These are phyloP conservation scores for Ganoderma leucocontextum DNA, from an alignment of 1,284 basidiomycete species.

Conservation along the genomic window DNA sequence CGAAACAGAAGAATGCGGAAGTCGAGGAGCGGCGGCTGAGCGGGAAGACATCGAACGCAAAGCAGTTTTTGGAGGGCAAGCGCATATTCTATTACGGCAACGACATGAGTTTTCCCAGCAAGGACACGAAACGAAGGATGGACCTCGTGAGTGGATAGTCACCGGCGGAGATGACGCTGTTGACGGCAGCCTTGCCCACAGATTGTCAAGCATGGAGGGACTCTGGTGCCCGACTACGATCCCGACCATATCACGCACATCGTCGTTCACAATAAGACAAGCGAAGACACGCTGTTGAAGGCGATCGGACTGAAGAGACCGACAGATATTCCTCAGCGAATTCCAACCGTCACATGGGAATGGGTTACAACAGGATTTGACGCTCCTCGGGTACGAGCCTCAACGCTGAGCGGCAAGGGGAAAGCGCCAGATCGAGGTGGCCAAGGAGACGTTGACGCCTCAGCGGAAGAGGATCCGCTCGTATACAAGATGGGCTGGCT, in stretches of 20 bases:
- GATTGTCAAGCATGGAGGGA: slow-evolving; percentile 68
- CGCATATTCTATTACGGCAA: slow-evolving; percentile 66
- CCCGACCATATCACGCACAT: slow-evolving; percentile 66
- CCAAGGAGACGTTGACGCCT: neutral
- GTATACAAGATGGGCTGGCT: slow-evolving; percentile 43
- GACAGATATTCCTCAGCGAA: slow-evolving; percentile 63
- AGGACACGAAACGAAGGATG: slow-evolving; percentile 62
- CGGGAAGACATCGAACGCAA: slow-evolving; percentile 31
- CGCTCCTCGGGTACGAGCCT: neutral
- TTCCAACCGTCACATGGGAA: slow-evolving; percentile 68
- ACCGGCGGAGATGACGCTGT: neutral
- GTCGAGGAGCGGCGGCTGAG: slow-evolving; percentile 26
- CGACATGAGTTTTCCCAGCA: slow-evolving; percentile 60
- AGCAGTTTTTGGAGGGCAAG: slow-evolving; percentile 51
- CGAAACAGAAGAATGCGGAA: slow-evolving; percentile 44
- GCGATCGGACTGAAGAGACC: slow-evolving; percentile 54
- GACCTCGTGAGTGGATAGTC: slow-evolving; percentile 54
- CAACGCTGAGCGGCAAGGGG: slow-evolving; percentile 11
- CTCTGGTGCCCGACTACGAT: slow-evolving; percentile 62
- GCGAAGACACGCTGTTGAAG: slow-evolving; percentile 46
- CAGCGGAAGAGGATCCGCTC: slow-evolving; percentile 44
- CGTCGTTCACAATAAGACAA: slow-evolving; percentile 54
- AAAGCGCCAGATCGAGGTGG: slow-evolving; percentile 14
- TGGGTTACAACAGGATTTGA: slow-evolving; percentile 51
- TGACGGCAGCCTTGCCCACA: slow-evolving; percentile 37